Conservation (phyloP, 805 yeast species). For the Lachancea fermentati region DNA sequence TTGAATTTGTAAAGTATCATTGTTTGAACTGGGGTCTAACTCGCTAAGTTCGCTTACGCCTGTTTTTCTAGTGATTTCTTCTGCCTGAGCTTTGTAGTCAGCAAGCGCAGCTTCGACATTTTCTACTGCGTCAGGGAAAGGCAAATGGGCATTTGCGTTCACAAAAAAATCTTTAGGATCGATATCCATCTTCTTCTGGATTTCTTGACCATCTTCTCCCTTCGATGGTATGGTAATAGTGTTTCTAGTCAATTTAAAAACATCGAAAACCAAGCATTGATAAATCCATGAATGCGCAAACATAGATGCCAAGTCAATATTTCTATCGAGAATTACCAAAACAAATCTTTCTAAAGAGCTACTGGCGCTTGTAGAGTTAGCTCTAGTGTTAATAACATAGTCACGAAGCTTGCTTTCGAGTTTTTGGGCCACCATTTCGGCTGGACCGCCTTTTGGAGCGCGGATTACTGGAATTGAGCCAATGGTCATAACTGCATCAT, state of each 20-base stretch:
- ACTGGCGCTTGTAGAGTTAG: conserved; percentile 20
- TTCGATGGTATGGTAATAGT: conserved; percentile 59
- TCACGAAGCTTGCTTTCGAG: conserved; percentile 82
- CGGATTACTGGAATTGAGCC: conserved; percentile 85
- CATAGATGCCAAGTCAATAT: conserved; percentile 88
- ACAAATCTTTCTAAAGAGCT: conserved; percentile 58
- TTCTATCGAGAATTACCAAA: conserved; percentile 77
- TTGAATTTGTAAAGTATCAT: conserved; percentile 63
- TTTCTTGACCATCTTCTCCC: conserved; percentile 34
- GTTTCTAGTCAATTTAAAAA: conserved; percentile 74
- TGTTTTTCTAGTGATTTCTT: conserved; percentile 73
- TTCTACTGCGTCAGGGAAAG: conserved; percentile 99
- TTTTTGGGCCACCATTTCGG: conserved; percentile 86
- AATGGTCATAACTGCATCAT: conserved; percentile 70
- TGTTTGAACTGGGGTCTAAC: conserved; percentile 48
- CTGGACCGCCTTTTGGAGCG: conserved; percentile 89
- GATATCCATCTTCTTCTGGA: conserved; percentile 67
- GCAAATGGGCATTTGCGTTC: conserved; percentile 74
- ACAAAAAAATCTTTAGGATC: conserved; percentile 95
- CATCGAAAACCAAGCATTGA: conserved; percentile 93
- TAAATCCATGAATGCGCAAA: conserved; percentile 97
- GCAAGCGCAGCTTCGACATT: conserved; percentile 82
- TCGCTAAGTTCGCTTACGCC: conserved; percentile 67
- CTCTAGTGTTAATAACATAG: conserved; percentile 62
- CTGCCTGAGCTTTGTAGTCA: conserved; percentile 80